Base-by-base conservation (phyloP, 768 basidiomycete species). In the Strobilomyces dryophilus region DNA sequence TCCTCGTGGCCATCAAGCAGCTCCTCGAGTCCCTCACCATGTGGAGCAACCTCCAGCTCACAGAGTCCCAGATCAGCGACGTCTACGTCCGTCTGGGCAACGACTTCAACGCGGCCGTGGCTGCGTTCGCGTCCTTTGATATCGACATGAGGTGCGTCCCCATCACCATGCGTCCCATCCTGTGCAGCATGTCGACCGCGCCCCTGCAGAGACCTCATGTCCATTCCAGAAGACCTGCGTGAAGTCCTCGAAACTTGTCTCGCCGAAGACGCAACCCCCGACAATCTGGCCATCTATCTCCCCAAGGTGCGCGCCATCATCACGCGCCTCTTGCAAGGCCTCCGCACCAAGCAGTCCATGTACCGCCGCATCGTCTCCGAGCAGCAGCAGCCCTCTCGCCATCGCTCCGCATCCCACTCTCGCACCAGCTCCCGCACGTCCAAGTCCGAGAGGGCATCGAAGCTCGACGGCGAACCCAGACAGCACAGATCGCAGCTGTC, bases 51-150 rank as follows among this genome's bases (percentile, higher is more conserved):
- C 71, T 80, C 55, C 78, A 83, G 61, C 78, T 88, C 61, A 76
- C 83, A 52, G 93, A 95, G 66, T 73, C 70, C 40, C 78, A 89
- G 60, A 93, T 99, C 66, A 97, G 94, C 77, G 92, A 98, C 70
- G 90, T 97, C 49, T 99, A 99, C 71, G 97, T 99, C 49, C 83
- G 85, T 50, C 77, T 99, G 21, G 97, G 97, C 21, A 98, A 98
- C 71, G 95, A 97, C 66, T 98, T 99, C 76, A 98, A 98, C 66
- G 81, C 83, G 15, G 94, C 94, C 10, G 91, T 95, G 36, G 82
- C 87, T 49, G 92, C 94, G 1, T 99, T 99, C 67, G 79, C 80
- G 3, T 75, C 79, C 12, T 92, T 86, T 59, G 84, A 85, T 56
- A 95, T 99, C 53, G 83, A 89, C 55, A 98, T 98, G 89, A 76